Evolutionary conservation across 2,329 filamentous ascomycete genomes (phyloP), one percentile per base, ranked within the genome.

Genomic region (Pseudogymnoascus sp.): DNA sequence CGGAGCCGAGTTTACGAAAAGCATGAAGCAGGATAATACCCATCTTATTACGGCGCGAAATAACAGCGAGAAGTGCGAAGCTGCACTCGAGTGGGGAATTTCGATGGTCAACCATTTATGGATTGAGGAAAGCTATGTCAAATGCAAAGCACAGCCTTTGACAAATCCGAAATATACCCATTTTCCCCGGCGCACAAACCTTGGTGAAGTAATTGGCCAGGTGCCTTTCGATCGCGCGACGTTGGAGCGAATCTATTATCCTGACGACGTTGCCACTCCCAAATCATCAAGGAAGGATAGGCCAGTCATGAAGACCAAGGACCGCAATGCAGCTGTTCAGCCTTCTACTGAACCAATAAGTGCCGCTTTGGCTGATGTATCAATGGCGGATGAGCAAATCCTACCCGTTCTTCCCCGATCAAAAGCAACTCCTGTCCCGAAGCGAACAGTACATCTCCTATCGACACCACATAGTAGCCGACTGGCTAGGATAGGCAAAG

Each of bases 81-180:
- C 95, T 1, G 95, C 95, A 0, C 84, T 86, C 65, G 95, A 97
- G 76, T 99, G 95, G 95, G 88, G 89, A 62, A 87, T 97, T 62
- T 80, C 91, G 63, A 88, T 96, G 70, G 80, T 96, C 70, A 99
- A 97, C 74, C 95, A 99, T 73, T 81, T 99, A 0, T 99, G 95
- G 95, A 82, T 99, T 53, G 95, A 99, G 75, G 95, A 99, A 72
- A 96, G 92, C 75, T 99, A 97, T 72, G 91, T 93, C 1, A 91
- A 89, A 73, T 96, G 92, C 78, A 83, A 89, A 71, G 79, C 88
- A 64, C 88, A 91, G 72, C 84, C 85, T 0, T 77, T 93, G 21
- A 88, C 89, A 3, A 84, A 90, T 61, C 80, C 83, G 7, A 87
- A 88, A 66, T 99, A 96, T 73, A 91, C 84, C 0, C 87, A 92